A percentile compares a stretch with the other conserved stretches of the same genome.
phyloP scores from a whole-genome alignment of 2,329 filamentous ascomycete species.

The Aspergillus piperis region DNA sequence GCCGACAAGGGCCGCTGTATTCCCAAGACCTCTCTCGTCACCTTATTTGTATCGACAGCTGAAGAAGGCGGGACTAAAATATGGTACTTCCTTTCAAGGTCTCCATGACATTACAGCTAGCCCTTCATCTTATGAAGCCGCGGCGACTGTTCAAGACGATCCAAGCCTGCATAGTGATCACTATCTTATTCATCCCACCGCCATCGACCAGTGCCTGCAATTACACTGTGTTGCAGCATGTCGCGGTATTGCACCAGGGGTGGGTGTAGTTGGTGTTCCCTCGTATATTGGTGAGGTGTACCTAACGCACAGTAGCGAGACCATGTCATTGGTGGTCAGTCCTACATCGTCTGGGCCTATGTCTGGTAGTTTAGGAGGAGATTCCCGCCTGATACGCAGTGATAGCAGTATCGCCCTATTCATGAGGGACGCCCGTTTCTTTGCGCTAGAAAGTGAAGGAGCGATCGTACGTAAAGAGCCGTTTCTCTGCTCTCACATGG shows the following conservation, averaged over 20 bases:
- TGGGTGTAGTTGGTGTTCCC: slow-evolving; percentile 1
- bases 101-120: slow-evolving; percentile 14
- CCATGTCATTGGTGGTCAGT: background rate
- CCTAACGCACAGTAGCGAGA: background rate
- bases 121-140: background rate
- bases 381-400: background rate
- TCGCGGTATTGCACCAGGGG: slow-evolving; percentile 4
- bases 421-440: background rate
- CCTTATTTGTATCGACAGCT: slow-evolving; percentile 11
- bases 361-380: background rate
- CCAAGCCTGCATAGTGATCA: background rate
- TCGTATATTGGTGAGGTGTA: slow-evolving; percentile 9
- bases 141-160: background rate
- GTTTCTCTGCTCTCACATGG: background rate
- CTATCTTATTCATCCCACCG: slow-evolving; percentile 17
- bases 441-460: background rate
- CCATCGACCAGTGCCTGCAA: slow-evolving; percentile 21
- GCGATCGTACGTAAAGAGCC: background rate
- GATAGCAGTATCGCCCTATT: background rate
- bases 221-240: slow-evolving; percentile 14
- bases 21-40: background rate
- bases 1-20: background rate
- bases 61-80: slow-evolving; percentile 12
- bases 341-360: background rate
- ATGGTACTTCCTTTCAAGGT: slow-evolving; percentile 15